phyloP scores from a whole-genome alignment of 371 early-diverging fungal genomes.

The Saksenaea vasiformis region DNA sequence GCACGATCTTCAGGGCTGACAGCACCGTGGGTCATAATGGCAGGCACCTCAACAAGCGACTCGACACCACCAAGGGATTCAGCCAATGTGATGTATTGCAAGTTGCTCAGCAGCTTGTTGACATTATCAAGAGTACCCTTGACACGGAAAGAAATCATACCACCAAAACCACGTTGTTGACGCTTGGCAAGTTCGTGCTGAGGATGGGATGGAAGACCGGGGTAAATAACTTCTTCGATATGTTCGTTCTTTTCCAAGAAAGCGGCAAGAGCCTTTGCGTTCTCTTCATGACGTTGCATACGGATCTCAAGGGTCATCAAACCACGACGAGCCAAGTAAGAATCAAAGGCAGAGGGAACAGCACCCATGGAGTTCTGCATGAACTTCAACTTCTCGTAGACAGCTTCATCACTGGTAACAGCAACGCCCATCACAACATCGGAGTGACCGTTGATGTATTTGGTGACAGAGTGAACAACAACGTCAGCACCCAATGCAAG shows the following conservation, averaged over 20 bases:
- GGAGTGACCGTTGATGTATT: constrained; percentile 98
- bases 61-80: constrained; percentile 91
- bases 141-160: constrained; percentile 87
- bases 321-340: constrained; percentile 94
- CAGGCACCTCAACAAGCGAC: constrained; percentile 79
- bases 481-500: constrained; percentile 92
- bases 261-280: constrained; percentile 81
- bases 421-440: constrained; percentile 98
- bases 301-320: constrained; percentile 94
- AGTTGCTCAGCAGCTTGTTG: constrained; percentile 67
- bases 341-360: constrained; percentile 97
- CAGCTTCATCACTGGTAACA: constrained; percentile 73
- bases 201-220: constrained; percentile 80
- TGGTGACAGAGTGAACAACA: constrained; percentile 98
- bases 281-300: constrained; percentile 89
- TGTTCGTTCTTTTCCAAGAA: constrained; percentile 63
- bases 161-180: constrained; percentile 83
- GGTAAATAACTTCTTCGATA: constrained; percentile 82
- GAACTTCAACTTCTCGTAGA: constrained; percentile 81
- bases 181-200: constrained; percentile 81
- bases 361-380: constrained; percentile 96
- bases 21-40: constrained; percentile 87
- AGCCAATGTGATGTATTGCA: constrained; percentile 79
- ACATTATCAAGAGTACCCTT: constrained; percentile 70
- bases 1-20: constrained; percentile 77